Conservation (phyloP, 2,329 filamentous ascomycete species). For the Dactylellina cionopaga region DNA sequence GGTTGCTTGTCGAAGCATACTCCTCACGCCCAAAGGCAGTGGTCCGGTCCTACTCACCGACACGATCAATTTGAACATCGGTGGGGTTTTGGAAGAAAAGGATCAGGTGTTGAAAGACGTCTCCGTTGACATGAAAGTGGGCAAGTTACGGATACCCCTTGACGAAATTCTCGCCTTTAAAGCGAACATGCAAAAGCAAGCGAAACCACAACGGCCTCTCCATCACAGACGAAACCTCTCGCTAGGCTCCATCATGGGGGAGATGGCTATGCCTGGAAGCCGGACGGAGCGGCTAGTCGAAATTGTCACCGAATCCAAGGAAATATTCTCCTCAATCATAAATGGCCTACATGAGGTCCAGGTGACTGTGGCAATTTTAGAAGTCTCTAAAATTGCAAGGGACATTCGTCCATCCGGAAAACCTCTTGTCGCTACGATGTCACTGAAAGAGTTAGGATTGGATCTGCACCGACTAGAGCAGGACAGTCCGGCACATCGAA, state of each 20-base stretch:
- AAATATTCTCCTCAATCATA: slow-evolving; percentile 88
- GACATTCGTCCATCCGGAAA: slow-evolving; percentile 72
- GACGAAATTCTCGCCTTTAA: slow-evolving; percentile 74
- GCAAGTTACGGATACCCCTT: slow-evolving; percentile 86
- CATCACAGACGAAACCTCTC: slow-evolving; percentile 62
- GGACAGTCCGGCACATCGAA: slow-evolving; percentile 91
- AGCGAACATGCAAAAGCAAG: slow-evolving; percentile 65
- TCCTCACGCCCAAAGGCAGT: slow-evolving; percentile 83
- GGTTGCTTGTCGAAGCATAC: slow-evolving; percentile 80
- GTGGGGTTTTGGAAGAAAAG: slow-evolving; percentile 86
- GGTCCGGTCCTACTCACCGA: slow-evolving; percentile 91
- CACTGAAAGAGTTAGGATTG: slow-evolving; percentile 95
- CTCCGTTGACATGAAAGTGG: slow-evolving; percentile 87
- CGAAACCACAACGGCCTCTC: slow-evolving; percentile 18
- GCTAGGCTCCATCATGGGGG: slow-evolving; percentile 77
- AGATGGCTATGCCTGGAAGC: slow-evolving; percentile 75
- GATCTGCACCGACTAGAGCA: slow-evolving; percentile 91
- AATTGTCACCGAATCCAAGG: slow-evolving; percentile 88
- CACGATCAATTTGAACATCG: slow-evolving; percentile 85
- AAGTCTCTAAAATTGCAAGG: slow-evolving; percentile 81
- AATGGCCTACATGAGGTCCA: slow-evolving; percentile 96
- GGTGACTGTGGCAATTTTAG: slow-evolving; percentile 90
- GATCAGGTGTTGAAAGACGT: slow-evolving; percentile 89
- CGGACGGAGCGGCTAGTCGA: slow-evolving; percentile 76
- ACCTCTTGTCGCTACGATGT: slow-evolving; percentile 81